Percentiles rank a stretch among this genome's conserved stretches.
These are phyloP conservation scores for Agaricus subrufescens DNA, from an alignment of 768 basidiomycete genomes.

Conservation along the genomic window DNA sequence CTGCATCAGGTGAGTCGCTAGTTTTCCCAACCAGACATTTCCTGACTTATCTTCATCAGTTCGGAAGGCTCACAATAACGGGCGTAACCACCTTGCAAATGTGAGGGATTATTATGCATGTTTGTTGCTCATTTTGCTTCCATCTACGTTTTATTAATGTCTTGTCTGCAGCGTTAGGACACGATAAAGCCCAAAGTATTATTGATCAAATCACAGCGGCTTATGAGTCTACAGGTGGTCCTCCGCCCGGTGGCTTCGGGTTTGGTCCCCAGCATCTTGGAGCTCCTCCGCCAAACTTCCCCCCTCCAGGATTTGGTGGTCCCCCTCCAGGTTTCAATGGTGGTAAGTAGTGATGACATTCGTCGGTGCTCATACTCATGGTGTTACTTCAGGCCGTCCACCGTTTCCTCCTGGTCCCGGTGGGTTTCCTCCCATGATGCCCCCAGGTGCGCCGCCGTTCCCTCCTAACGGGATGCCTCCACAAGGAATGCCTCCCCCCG, in stretches of 20 bases:
- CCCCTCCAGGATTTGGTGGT: slow-evolving; percentile 46
- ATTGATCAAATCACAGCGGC: slow-evolving; percentile 97
- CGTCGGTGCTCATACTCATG: background rate
- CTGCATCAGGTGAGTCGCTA: slow-evolving; percentile 67
- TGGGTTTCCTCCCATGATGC: slow-evolving; percentile 41
- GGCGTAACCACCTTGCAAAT: slow-evolving; percentile 94
- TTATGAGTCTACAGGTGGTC: slow-evolving; percentile 83
- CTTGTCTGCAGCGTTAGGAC: slow-evolving; percentile 60
- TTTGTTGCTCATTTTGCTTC: slow-evolving; percentile 27
- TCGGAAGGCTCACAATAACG: slow-evolving; percentile 97
- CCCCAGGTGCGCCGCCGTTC: slow-evolving; percentile 64
- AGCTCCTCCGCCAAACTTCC: slow-evolving; percentile 44
- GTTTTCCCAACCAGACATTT: background rate
- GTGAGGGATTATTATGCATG: slow-evolving; percentile 97
- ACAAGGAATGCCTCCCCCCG: slow-evolving; percentile 24
- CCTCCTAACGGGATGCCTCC: slow-evolving; percentile 52
- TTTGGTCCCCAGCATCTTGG: slow-evolving; percentile 80
- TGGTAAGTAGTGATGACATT: slow-evolving; percentile 30
- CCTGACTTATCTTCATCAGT: slow-evolving; percentile 41
- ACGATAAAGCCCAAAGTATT: slow-evolving; percentile 97
- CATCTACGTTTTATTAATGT: background rate
- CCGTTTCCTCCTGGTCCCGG: slow-evolving; percentile 70
- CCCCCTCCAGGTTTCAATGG: slow-evolving; percentile 52
- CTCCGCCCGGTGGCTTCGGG: slow-evolving; percentile 84
- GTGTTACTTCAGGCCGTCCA: slow-evolving; percentile 43